These are phyloP conservation scores for Volvariella volvacea DNA, from an alignment of 1,284 basidiomycete species.

Conservation along the genomic window DNA sequence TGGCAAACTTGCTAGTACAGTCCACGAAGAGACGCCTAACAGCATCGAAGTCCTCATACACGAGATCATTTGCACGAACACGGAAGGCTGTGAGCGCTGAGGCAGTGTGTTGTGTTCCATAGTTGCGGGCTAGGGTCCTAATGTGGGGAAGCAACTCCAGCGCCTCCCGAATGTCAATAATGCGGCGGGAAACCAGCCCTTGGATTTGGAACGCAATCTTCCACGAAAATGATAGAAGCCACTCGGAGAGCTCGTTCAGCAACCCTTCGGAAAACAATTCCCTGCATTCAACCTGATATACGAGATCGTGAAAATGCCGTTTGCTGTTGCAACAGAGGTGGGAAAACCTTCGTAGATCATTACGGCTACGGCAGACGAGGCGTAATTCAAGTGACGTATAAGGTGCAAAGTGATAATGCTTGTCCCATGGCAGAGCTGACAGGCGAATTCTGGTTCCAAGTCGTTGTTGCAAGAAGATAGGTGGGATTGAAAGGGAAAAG, in stretches of 20 bases:
- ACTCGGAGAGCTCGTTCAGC: constrained; percentile 25
- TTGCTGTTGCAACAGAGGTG: constrained; percentile 29
- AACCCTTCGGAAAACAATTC: constrained; percentile 33
- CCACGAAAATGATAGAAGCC: constrained; percentile 39
- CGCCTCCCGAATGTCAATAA: constrained; percentile 42
- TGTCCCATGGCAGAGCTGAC: constrained; percentile 23
- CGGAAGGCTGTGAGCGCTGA: constrained; percentile 39
- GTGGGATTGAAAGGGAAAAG: constrained; percentile 35
- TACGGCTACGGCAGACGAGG: constrained; percentile 29
- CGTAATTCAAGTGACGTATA: constrained; percentile 45
- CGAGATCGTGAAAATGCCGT: constrained; percentile 24
- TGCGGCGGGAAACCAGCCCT: constrained; percentile 31
- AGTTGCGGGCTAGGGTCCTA: constrained; percentile 16
- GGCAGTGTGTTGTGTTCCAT: constrained; percentile 29
- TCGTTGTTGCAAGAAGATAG: constrained; percentile 30
- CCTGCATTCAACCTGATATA: constrained; percentile 32
- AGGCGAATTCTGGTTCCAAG: constrained; percentile 17
- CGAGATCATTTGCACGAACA: too few species aligned
- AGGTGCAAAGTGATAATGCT: constrained; percentile 32
- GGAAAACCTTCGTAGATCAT: constrained; percentile 32
- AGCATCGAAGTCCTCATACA: constrained; percentile 15
- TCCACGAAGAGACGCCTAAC: constrained; percentile 20
- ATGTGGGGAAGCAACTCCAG: constrained; percentile 34
- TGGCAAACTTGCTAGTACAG: constrained; percentile 22
- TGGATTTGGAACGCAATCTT: constrained; percentile 51